Conservation (phyloP, 2,329 filamentous ascomycete species). For the Neonectria hederae region DNA sequence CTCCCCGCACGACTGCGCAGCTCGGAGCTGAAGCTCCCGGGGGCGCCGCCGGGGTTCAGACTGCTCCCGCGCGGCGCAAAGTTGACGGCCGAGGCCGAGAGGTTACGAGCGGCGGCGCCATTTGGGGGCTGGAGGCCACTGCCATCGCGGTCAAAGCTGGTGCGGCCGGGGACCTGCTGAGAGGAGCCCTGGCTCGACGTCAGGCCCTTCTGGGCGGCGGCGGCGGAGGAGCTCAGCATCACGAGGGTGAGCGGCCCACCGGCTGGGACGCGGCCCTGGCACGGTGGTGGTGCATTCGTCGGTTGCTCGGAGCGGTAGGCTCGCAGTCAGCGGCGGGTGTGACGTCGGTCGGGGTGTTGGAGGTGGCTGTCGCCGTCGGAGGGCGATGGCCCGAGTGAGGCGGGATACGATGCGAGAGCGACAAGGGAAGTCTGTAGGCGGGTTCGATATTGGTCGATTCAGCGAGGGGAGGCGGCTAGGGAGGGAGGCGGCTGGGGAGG, state of each 20-base stretch:
- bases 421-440: slow-evolving; percentile 6
- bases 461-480: slow-evolving; percentile 17
- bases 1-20: slow-evolving; percentile 68
- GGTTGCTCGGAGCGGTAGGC: slow-evolving; percentile 29
- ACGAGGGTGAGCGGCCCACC: slow-evolving; percentile 48
- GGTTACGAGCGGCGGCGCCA: slow-evolving; percentile 55
- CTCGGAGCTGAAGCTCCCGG: slow-evolving; percentile 91
- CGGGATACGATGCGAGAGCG: neutral
- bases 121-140: slow-evolving; percentile 60
- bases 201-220: slow-evolving; percentile 44
- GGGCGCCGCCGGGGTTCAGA: slow-evolving; percentile 74
- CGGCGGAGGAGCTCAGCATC: slow-evolving; percentile 48
- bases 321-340: slow-evolving; percentile 26
- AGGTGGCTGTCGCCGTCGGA: slow-evolving; percentile 18
- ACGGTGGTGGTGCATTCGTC: slow-evolving; percentile 50
- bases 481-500: slow-evolving; percentile 12
- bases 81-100: slow-evolving; percentile 65
- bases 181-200: slow-evolving; percentile 48
- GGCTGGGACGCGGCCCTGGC: slow-evolving; percentile 51
- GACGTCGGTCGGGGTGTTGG: slow-evolving; percentile 25
- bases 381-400: neutral
- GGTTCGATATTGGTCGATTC: slow-evolving; percentile 14
- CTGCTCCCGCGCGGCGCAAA: slow-evolving; percentile 75
- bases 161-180: slow-evolving; percentile 43
- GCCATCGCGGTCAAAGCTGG: slow-evolving; percentile 64